phyloP scores from a whole-genome alignment of 371 early-diverging fungal genomes.

The Rhizopus delemar region DNA sequence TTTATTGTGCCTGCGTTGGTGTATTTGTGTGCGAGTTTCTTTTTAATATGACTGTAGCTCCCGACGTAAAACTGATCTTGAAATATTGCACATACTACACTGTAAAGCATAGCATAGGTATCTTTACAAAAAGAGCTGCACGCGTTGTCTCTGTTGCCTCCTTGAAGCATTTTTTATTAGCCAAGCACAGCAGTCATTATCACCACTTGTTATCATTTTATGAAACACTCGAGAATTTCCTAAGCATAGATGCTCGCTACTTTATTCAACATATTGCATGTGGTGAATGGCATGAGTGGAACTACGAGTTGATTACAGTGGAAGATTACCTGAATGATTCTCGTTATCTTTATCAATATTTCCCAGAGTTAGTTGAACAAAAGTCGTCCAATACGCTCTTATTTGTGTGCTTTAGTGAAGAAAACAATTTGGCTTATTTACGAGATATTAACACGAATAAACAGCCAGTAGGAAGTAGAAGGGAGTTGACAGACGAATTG shows the following conservation, averaged over 20 bases:
- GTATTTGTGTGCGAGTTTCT: no score
- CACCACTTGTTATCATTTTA: no score
- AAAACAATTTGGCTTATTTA: not conserved
- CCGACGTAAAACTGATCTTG: no score
- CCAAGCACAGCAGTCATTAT: constrained; percentile 20
- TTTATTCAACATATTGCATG: no score
- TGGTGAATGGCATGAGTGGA: constrained; percentile 10
- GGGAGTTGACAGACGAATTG: not conserved
- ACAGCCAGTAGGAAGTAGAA: not conserved
- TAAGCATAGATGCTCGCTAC: no score
- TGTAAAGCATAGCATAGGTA: constrained; percentile 51
- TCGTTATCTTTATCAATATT: constrained; percentile 14
- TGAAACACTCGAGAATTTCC: not conserved
- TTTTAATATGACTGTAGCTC: no score
- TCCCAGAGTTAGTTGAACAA: constrained; percentile 7
- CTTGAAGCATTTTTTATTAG: constrained; percentile 56
- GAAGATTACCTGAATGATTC: constrained; percentile 11
- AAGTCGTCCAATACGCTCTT: not conserved
- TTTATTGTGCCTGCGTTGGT: no score
- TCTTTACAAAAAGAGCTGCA: constrained; percentile 52
- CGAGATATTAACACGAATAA: not conserved
- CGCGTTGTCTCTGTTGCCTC: constrained; percentile 54
- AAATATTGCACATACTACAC: constrained; percentile 55
- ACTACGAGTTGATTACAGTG: constrained; percentile 9
- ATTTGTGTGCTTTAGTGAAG: constrained; percentile 13